A percentile compares a stretch with the other conserved stretches of the same genome.
Conservation (phyloP, 805 yeast genomes). For the Metschnikowia kunwiensis region DNA sequence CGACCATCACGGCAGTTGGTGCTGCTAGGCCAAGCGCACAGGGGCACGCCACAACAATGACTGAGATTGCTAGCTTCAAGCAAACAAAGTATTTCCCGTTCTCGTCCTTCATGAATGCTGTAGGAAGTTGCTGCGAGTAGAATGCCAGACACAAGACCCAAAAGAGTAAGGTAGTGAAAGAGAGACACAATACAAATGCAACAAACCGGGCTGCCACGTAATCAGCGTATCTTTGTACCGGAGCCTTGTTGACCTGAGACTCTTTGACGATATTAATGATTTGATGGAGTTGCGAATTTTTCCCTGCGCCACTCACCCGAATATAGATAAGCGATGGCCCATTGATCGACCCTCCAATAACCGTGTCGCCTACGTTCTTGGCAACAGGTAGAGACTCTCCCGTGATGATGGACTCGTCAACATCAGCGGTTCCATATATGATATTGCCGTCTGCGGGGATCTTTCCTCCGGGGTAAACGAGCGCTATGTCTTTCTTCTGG, state of each 20-base stretch:
- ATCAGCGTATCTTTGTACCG: constrained; percentile 88
- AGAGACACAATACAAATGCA: constrained; percentile 61
- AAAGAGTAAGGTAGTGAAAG: constrained; percentile 57
- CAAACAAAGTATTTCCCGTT: constrained; percentile 65
- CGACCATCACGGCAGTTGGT: constrained; percentile 99
- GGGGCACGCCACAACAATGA: constrained; percentile 97
- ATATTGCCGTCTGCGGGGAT: constrained; percentile 91
- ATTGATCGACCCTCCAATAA: constrained; percentile 91
- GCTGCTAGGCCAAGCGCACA: constrained; percentile 97
- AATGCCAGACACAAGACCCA: constrained; percentile 34
- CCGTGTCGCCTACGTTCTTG: constrained; percentile 56
- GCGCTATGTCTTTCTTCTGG: constrained; percentile 72
- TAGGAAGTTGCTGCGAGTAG: constrained; percentile 37
- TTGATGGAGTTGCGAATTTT: constrained; percentile 80
- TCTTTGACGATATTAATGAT: constrained; percentile 83
- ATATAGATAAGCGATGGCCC: constrained; percentile 71
- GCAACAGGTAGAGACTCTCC: constrained; percentile 84
- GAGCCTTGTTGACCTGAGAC: constrained; percentile 86
- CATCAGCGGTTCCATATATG: constrained; percentile 71
- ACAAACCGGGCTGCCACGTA: constrained; percentile 81
- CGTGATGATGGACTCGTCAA: constrained; percentile 86
- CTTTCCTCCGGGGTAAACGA: constrained; percentile 80
- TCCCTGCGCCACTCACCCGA: constrained; percentile 68
- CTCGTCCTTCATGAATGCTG: constrained; percentile 41
- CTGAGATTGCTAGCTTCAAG: constrained; percentile 80